Percentiles rank a stretch among this genome's conserved stretches.
phyloP scores from a whole-genome alignment of 2,329 filamentous ascomycete species.

The Penicillium polonicum region DNA sequence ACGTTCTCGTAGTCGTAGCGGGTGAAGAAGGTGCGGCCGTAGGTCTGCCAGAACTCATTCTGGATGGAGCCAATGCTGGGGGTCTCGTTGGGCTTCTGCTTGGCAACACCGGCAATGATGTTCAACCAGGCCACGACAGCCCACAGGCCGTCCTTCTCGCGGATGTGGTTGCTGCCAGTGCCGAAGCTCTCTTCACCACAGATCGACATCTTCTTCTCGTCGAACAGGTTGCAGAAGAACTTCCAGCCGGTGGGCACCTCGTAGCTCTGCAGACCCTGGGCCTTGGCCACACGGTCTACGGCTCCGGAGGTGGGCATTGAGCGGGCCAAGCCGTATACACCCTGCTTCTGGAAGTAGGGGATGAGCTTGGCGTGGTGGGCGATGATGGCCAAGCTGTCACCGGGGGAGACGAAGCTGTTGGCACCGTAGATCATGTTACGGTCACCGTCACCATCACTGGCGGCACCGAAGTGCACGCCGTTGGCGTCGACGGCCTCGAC shows the following conservation, averaged over 20 bases:
- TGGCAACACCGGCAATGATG: conserved; percentile 91
- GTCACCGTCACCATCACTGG: conserved; percentile 95
- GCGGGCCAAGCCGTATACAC: conserved; percentile 89
- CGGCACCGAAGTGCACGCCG: conserved; percentile 90
- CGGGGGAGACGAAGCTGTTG: conserved; percentile 92
- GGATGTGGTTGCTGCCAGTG: conserved; percentile 97
- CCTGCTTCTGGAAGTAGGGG: conserved; percentile 97
- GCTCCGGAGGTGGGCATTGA: conserved; percentile 98
- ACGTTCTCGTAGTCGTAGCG: conserved; percentile 98
- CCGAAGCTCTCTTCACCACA: conserved; percentile 98
- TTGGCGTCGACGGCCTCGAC: conserved; percentile 92
- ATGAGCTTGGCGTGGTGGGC: conserved; percentile 95
- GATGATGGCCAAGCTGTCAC: conserved; percentile 96
- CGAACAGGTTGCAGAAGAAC: conserved; percentile 96
- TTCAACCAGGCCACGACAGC: conserved; percentile 97
- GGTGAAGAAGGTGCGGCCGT: conserved; percentile 98
- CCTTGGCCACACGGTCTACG: conserved; percentile 93
- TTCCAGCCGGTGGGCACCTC: conserved; percentile 99
- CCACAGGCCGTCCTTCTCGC: conserved; percentile 98
- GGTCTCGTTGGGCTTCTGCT: conserved; percentile 73
- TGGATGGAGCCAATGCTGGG: conserved; percentile 96
- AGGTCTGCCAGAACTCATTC: conserved; percentile 92
- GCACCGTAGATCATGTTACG: conserved; percentile 99
- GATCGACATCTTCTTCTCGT: conserved; percentile 93
- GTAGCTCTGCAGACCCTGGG: conserved; percentile 86